Evolutionary conservation across 2,329 filamentous ascomycete species (phyloP).

Genomic region (Neopestalotiopsis sp.): DNA sequence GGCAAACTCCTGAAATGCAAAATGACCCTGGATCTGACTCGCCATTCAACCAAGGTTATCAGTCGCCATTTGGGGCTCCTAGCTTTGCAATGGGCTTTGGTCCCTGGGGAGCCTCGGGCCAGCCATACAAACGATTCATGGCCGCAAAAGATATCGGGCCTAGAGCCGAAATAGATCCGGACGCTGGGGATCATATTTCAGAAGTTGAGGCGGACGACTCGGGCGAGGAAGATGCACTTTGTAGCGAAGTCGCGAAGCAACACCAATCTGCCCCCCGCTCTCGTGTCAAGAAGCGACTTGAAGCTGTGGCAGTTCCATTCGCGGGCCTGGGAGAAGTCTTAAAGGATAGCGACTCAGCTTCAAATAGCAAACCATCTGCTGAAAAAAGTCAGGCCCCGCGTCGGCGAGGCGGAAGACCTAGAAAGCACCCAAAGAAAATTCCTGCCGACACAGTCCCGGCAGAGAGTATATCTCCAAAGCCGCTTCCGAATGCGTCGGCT

Average conservation of each 20-base stretch:
- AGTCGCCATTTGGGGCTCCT: background rate
- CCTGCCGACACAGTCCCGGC: no score
- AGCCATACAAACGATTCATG: conserved; percentile 9
- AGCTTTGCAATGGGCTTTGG: background rate
- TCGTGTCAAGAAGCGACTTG: background rate
- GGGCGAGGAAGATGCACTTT: conserved; percentile 15
- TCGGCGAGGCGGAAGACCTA: background rate
- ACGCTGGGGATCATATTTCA: background rate
- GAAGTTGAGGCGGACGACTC: background rate
- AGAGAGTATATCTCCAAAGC: background rate
- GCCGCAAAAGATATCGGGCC: conserved; percentile 14
- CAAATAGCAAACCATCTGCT: background rate
- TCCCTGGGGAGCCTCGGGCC: background rate
- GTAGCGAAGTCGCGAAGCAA: background rate
- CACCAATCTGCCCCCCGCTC: background rate
- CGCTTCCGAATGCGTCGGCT: background rate
- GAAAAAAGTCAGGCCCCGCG: background rate
- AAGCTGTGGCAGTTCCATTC: background rate
- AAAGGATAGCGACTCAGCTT: background rate
- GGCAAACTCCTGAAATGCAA: conserved; percentile 43
- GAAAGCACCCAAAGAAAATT: background rate
- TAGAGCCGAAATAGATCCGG: background rate
- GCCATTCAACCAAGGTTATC: background rate
- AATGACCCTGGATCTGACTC: background rate
- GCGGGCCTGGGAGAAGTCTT: background rate